Evolutionary conservation across 306 rosid species (phyloP).

Genomic region (Sophora flavescens): DNA sequence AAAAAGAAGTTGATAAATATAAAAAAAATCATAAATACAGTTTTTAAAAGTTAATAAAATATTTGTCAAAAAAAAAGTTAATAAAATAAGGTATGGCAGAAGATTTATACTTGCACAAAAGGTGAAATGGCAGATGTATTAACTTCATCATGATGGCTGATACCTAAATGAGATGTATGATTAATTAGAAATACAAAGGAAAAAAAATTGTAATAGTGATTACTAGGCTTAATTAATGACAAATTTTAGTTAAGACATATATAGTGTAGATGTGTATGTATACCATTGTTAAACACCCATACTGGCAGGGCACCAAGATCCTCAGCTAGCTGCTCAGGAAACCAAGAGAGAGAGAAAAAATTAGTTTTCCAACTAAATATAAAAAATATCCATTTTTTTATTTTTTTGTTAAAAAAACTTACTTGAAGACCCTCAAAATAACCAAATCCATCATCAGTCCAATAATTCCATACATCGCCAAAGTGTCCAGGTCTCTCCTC

Average conservation of each 20-base stretch:
- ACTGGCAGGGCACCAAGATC: constrained; percentile 74
- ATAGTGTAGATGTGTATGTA: too few relatives aligned
- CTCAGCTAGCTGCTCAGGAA: constrained; percentile 69
- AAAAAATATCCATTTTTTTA: neutral
- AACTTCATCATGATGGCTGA: constrained; percentile 72
- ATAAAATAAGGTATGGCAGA: too few relatives aligned
- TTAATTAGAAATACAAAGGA: neutral
- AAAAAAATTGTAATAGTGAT: neutral
- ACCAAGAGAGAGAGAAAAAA: neutral
- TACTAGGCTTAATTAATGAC: neutral
- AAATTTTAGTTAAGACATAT: too few relatives aligned
- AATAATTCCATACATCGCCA: constrained; percentile 81
- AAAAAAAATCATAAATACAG: too few relatives aligned
- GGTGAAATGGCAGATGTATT: constrained; percentile 62
- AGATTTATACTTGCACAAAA: constrained; percentile 68
- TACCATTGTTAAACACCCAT: constrained; percentile 83
- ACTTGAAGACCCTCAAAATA: constrained; percentile 83
- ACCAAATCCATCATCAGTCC: constrained; percentile 95
- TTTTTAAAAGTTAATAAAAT: neutral
- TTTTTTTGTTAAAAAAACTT: neutral
- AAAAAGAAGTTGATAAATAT: neutral
- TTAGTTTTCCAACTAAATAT: neutral
- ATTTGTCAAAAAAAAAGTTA: too few relatives aligned
- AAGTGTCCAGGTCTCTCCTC: constrained; percentile 89
- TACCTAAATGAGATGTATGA: constrained; percentile 51